phyloP scores from a whole-genome alignment of 768 basidiomycete species.

The Auricularia sp. region DNA sequence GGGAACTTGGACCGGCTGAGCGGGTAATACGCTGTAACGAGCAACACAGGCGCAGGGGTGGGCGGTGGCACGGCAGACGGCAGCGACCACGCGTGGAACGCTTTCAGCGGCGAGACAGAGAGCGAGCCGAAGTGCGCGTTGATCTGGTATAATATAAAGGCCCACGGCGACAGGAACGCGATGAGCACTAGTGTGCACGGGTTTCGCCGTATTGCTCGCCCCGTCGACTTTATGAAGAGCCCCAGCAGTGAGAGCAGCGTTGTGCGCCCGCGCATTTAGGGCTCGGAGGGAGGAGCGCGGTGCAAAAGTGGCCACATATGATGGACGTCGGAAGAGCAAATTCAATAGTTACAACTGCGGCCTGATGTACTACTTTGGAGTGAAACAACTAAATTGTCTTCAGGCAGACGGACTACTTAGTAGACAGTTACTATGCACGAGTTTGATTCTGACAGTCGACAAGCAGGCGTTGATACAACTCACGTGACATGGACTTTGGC shows the following conservation, averaged over 20 bases:
- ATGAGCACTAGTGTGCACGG: not conserved
- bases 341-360: no score
- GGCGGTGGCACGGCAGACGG: not conserved
- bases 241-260: not conserved
- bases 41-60: conserved; percentile 21
- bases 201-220: not conserved
- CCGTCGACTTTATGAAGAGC: not conserved
- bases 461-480: no score
- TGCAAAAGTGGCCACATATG: no score
- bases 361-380: no score
- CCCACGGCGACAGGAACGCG: not conserved
- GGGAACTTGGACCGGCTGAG: conserved; percentile 40
- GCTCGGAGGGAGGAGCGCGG: no score
- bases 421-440: no score
- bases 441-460: no score
- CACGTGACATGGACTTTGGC: no score
- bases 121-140: not conserved
- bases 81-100: not conserved
- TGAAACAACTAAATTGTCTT: no score
- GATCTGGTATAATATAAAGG: not conserved
- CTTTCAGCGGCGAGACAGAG: not conserved
- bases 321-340: no score
- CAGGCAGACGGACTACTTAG: no score
- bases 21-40: conserved; percentile 47
- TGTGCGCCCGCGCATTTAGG: no score